Base-by-base conservation (phyloP, 495 filamentous ascomycete species). In the Xylaria venustula region DNA sequence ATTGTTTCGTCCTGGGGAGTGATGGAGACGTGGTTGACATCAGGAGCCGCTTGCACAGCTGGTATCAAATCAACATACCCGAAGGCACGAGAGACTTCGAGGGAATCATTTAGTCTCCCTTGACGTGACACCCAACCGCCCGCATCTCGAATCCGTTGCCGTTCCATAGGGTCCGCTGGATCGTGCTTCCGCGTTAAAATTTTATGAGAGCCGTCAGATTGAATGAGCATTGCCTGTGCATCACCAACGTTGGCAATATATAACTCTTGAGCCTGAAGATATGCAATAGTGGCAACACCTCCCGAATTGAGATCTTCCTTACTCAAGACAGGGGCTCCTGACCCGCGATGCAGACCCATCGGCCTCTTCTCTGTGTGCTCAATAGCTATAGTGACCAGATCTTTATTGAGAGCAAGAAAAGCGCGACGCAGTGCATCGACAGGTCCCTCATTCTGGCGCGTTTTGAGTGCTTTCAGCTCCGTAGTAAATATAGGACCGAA, bases 161-260 rank as follows among this genome's bases (percentile, higher is more conserved):
- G 84, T 73, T 99, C 94, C 22, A 76, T 78, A 12, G 86, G 75
- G 64, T 94, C 90, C 0, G 92, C 93, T 7, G 94, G 95, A 63
- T 97, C 92, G 73, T 99, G 94, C 68, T 92, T 96, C 50, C 85
- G 83, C 6, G 94, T 97, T 62, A 99, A 75, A 58, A 93, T 84
- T 60, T 84, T 86, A 70, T 90, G 80, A 7, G 86, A 83, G 17
- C 92, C 90, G 70, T 96, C 90, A 1, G 90, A 88, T 54, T 91
- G 90, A 61, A 98, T 92, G 28, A 99, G 83, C 74, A 98, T 91
- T 23, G 92, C 94, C 71, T 97, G 92, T 0, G 89, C 91, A 78
- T 99, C 91, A 48, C 94, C 94, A 14, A 98, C 89, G 67, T 99
- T 98, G 64, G 92, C 93, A 50, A 96, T 88, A 68, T 90, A 98